These are phyloP conservation scores for Dipodascopsis uninucleata DNA, from an alignment of 805 yeast genomes.

Conservation along the genomic window DNA sequence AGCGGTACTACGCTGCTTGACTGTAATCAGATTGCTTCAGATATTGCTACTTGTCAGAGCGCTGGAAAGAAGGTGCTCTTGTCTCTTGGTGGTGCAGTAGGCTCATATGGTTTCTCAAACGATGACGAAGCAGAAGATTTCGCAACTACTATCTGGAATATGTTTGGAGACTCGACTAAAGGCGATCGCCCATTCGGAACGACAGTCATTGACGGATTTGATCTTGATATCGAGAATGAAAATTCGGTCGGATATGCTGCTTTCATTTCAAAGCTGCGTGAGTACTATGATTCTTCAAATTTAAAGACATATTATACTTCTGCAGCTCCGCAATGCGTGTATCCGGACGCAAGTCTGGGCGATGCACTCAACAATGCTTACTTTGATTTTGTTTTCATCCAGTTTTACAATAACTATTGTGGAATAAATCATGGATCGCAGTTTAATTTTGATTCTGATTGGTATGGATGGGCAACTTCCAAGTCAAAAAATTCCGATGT, in stretches of 20 bases:
- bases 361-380: constrained; percentile 43
- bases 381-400: constrained; percentile 60
- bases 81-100: constrained; percentile 58
- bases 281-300: constrained; percentile 35
- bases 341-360: constrained; percentile 52
- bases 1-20: constrained; percentile 41
- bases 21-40: constrained; percentile 49
- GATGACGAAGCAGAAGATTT: constrained; percentile 48
- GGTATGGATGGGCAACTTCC: constrained; percentile 64
- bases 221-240: constrained; percentile 56
- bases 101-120: constrained; percentile 48
- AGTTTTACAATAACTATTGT: constrained; percentile 61
- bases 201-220: constrained; percentile 65
- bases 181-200: constrained; percentile 46
- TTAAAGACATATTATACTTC: constrained; percentile 50
- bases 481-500: constrained; percentile 50
- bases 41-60: constrained; percentile 68
- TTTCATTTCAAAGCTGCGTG: constrained; percentile 39
- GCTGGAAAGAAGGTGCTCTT: constrained; percentile 68
- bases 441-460: constrained; percentile 52
- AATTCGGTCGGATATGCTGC: constrained; percentile 51
- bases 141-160: constrained; percentile 44
- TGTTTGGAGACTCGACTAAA: constrained; percentile 43
- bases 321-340: constrained; percentile 68
- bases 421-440: constrained; percentile 32